Base-by-base conservation (phyloP, 805 yeast species). In the Cyberlindnera maritima region DNA sequence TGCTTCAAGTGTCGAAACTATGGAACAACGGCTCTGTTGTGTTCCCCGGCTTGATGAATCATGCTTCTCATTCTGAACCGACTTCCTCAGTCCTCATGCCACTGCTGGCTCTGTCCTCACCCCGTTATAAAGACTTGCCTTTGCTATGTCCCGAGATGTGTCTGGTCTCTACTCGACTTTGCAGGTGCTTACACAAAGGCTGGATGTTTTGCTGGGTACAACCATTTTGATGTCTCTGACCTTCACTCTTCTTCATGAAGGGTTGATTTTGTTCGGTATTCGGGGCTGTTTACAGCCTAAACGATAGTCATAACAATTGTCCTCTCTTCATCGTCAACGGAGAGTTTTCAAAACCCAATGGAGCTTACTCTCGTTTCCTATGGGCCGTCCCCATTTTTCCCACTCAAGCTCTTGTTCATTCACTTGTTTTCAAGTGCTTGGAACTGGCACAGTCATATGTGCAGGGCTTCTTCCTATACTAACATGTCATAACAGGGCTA, bases 281-380 rank as follows among this genome's bases (percentile, higher is more conserved):
- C 84, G 81, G 63, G 76, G 71, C 48, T 45, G 36, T 53, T 48
- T 52, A 15, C 21, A 66, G 71, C 74, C 82, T 73, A 80, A 75
- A 82, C 83, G 78, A 83, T 72, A 83, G 90, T 77, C 77, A 83
- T 84, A 76, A 78, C 87, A 81, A 80, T 78, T 82, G 80, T 62
- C 31, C 36, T 45, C 42, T 43, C 46, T 37, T 33, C 40, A 18
- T 28, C 25, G 43, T 38, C 43, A 42, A 42, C 44, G 36, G 49
- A 41, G 42, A 36, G 40, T 36, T 15, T n/a, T 50, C 43, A 62
- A 70, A 83, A 83, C 90, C 78, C 89, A 83, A 84, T 83, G 90
- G 89, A 83, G 90, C 90, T 84, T 81, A 83, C 83, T 81, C 84
- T 81, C 73, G 79, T 48, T 46, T 67, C 62, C 71, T 80, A 80